phyloP scores from a whole-genome alignment of 306 rosid genomes.

The Crotalaria pallida region DNA sequence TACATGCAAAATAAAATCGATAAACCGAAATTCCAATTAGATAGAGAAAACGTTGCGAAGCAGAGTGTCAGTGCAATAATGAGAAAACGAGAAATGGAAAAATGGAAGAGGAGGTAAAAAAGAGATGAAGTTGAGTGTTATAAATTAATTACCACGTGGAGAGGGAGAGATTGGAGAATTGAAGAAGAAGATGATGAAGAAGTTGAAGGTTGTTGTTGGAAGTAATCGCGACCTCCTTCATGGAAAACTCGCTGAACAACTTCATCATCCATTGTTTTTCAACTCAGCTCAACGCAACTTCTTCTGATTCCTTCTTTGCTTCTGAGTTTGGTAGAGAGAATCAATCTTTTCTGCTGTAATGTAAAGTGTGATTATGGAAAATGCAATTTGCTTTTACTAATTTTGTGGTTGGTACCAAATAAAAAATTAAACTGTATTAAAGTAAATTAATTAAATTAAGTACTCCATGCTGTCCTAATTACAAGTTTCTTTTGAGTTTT shows the following conservation, averaged over 20 bases:
- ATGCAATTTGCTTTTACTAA: not conserved
- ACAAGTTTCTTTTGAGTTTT: slow-evolving; percentile 4
- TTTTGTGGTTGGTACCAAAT: slow-evolving; percentile 2
- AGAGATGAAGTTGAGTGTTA: not conserved
- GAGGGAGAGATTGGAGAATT: slow-evolving; percentile 97
- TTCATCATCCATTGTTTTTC: slow-evolving; percentile 60
- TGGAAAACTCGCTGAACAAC: slow-evolving; percentile 97
- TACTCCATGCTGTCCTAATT: too few species aligned
- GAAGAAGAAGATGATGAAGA: slow-evolving; percentile 78
- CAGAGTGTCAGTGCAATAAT: not conserved
- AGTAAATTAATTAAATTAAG: not conserved
- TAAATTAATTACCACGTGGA: slow-evolving; percentile 62
- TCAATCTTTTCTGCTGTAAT: slow-evolving; percentile 10
- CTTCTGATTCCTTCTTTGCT: not conserved
- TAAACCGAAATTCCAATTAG: not conserved
- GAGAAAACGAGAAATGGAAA: not conserved
- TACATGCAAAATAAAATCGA: not conserved
- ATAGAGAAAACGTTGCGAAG: not conserved
- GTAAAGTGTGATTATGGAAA: slow-evolving; percentile 25
- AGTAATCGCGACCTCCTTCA: slow-evolving; percentile 95
- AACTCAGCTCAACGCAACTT: not conserved
- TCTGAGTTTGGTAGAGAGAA: slow-evolving; percentile 16
- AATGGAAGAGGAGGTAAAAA: not conserved
- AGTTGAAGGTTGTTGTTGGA: slow-evolving; percentile 86
- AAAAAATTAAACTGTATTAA: not conserved